A percentile compares a stretch with the other conserved stretches of the same genome.
phyloP scores from a whole-genome alignment of 768 basidiomycete genomes.

The Xerocomellus dryophilus region DNA sequence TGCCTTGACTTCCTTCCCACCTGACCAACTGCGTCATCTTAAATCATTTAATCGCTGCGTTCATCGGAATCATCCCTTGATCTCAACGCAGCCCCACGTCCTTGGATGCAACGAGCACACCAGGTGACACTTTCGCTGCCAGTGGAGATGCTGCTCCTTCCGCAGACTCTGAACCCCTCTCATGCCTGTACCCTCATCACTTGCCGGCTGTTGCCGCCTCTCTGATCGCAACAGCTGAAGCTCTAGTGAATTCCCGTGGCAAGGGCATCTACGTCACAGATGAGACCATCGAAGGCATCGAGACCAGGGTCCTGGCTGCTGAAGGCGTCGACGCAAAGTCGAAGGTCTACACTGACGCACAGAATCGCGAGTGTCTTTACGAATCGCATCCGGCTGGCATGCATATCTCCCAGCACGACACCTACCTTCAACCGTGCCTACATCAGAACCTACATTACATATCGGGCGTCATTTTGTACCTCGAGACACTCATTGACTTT shows the following conservation, averaged over 20 bases:
- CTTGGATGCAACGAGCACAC: slow-evolving; percentile 18
- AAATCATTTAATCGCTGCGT: background rate
- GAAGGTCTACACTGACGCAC: slow-evolving; percentile 33
- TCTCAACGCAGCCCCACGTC: slow-evolving; percentile 12
- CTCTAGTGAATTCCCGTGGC: slow-evolving; percentile 36
- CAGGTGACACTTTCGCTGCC: slow-evolving; percentile 35
- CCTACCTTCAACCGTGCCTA: background rate
- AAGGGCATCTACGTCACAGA: slow-evolving; percentile 42
- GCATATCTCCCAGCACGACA: background rate
- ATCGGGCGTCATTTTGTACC: slow-evolving; percentile 50
- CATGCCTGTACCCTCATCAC: slow-evolving; percentile 41
- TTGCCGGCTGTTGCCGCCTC: slow-evolving; percentile 34
- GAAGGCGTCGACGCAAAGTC: slow-evolving; percentile 23
- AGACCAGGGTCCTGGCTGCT: slow-evolving; percentile 38
- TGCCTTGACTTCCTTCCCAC: background rate
- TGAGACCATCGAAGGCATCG: slow-evolving; percentile 23
- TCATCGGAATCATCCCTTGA: background rate
- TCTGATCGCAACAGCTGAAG: slow-evolving; percentile 41
- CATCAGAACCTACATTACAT: slow-evolving; percentile 39
- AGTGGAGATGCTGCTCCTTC: slow-evolving; percentile 3
- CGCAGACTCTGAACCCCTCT: slow-evolving; percentile 8
- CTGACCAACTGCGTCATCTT: background rate
- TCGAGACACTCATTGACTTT: slow-evolving; percentile 49
- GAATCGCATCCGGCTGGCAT: slow-evolving; percentile 40
- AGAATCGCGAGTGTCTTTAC: slow-evolving; percentile 42